Percentiles rank a stretch among this genome's conserved stretches.
phyloP scores from a whole-genome alignment of 257 asterid species.

The Lycium barbarum region DNA sequence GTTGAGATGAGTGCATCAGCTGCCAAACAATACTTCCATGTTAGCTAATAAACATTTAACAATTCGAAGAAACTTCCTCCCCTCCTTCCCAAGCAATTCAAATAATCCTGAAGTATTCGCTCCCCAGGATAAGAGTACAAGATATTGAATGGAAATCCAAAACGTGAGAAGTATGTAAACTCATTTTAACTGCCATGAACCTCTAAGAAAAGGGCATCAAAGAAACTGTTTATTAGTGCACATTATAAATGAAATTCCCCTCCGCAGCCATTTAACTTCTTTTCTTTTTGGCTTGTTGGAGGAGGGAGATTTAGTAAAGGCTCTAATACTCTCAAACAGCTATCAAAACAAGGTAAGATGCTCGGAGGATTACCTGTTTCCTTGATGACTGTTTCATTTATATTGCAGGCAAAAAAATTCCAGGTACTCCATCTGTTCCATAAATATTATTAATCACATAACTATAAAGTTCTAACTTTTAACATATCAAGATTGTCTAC shows the following conservation, averaged over 20 bases:
- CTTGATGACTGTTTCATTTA: constrained; percentile 79
- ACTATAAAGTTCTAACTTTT: neutral
- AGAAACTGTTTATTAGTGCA: neutral
- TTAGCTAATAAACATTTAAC: neutral
- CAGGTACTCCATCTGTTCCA: constrained; percentile 89
- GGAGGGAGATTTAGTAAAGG: neutral
- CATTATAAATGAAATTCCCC: neutral
- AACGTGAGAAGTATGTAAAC: neutral
- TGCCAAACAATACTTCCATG: constrained; percentile 42
- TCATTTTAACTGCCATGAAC: neutral
- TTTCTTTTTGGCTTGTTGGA: neutral
- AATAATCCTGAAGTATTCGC: neutral
- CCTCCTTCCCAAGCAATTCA: neutral
- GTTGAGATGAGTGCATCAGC: constrained; percentile 90
- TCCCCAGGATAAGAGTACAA: neutral
- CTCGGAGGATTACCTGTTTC: constrained; percentile 74
- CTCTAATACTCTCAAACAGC: constrained; percentile 25
- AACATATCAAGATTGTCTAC: neutral
- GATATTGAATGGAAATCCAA: neutral
- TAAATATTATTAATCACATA: constrained; percentile 8
- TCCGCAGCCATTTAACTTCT: neutral
- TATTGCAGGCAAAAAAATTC: constrained; percentile 92
- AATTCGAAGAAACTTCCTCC: constrained; percentile 10
- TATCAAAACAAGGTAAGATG: neutral
- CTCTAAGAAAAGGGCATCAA: neutral